Evolutionary conservation across 768 basidiomycete species (phyloP).

Genomic region (Coprinopsis cinerea): DNA sequence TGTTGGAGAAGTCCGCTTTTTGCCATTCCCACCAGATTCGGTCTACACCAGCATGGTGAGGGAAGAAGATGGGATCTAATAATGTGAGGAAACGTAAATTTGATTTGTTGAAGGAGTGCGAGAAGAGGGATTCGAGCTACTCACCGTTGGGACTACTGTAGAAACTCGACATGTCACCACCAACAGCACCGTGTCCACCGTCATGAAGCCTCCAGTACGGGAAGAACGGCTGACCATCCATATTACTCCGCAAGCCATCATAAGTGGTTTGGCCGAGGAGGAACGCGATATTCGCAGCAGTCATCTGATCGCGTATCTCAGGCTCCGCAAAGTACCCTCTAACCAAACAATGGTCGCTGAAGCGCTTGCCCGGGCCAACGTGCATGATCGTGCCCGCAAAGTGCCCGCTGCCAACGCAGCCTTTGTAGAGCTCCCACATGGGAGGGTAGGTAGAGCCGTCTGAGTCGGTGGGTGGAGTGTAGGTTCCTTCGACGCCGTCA

Average conservation of each 20-base stretch:
- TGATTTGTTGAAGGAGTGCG: neutral
- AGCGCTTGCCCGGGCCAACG: slow-evolving; percentile 5
- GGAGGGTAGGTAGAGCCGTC: no score
- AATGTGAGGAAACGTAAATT: neutral
- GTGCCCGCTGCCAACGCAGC: no score
- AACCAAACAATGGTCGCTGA: slow-evolving; percentile 7
- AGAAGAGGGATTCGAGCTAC: neutral
- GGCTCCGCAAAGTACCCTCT: no score
- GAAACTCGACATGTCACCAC: slow-evolving; percentile 8
- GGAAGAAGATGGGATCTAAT: slow-evolving; percentile 6
- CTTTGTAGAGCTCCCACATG: no score
- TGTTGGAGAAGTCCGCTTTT: neutral
- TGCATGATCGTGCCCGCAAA: slow-evolving; percentile 1
- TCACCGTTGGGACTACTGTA: slow-evolving; percentile 3
- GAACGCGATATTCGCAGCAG: neutral
- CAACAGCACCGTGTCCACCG: slow-evolving; percentile 2
- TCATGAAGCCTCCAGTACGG: neutral
- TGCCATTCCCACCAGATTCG: slow-evolving; percentile 10
- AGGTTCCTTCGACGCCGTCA: no score
- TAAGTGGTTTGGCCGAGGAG: neutral
- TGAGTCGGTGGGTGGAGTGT: no score
- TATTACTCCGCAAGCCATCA: slow-evolving; percentile 3
- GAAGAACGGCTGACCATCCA: neutral
- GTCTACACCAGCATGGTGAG: slow-evolving; percentile 8
- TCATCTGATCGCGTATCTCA: neutral